A percentile compares a stretch with the other conserved stretches of the same genome.
Evolutionary conservation across 2,329 filamentous ascomycete species (phyloP).

Genomic region (Clarireedia paspali): DNA sequence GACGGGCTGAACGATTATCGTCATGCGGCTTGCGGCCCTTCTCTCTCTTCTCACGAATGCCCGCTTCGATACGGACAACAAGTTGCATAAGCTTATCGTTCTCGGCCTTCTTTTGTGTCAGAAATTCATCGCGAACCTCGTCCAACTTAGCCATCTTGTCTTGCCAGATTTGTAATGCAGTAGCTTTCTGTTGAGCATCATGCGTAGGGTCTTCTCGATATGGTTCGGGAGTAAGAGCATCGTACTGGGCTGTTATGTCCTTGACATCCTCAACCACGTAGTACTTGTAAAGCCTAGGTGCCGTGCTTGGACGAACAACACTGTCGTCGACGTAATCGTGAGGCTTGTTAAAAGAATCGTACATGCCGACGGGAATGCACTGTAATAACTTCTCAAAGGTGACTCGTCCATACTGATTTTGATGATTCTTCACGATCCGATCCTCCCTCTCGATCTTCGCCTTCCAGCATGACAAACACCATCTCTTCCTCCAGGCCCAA

Average conservation of each 20-base stretch:
- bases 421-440: conserved; percentile 22
- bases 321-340: conserved; percentile 24
- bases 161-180: conserved; percentile 17
- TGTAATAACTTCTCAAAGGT: conserved; percentile 23
- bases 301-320: not conserved
- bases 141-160: conserved; percentile 17
- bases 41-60: conserved; percentile 17
- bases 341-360: conserved; percentile 27
- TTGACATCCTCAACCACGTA: conserved; percentile 23
- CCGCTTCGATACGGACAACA: conserved; percentile 24
- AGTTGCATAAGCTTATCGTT: conserved; percentile 24
- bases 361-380: conserved; percentile 26
- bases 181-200: conserved; percentile 20
- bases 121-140: conserved; percentile 20
- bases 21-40: conserved; percentile 22
- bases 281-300: conserved; percentile 24
- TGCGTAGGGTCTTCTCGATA: conserved; percentile 21
- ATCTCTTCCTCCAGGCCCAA: conserved; percentile 29
- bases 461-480: conserved; percentile 25
- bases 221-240: conserved; percentile 21
- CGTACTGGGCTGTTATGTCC: conserved; percentile 22
- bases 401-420: conserved; percentile 15
- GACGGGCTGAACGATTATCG: conserved; percentile 21
- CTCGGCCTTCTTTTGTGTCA: conserved; percentile 20
- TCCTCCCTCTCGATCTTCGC: conserved; percentile 25